Evolutionary conservation across 1,284 basidiomycete genomes (phyloP), one percentile per base, ranked within the genome.

Genomic region (Omphalotus olearius): DNA sequence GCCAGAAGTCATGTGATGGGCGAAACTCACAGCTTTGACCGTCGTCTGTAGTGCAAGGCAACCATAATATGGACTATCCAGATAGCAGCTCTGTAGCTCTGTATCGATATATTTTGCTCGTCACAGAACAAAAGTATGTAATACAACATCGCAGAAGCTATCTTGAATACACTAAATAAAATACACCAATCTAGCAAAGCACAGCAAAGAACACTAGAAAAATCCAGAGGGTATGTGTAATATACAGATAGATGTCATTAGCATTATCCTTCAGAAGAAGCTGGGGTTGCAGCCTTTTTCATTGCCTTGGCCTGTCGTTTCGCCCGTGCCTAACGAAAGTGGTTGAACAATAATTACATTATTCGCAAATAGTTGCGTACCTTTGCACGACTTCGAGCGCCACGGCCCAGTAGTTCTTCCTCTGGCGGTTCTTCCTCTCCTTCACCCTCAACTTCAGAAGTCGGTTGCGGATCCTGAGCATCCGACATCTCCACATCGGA

Each of bases 361-460:
- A 23, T 16, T n/a, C 25, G 5, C 30, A 20, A 40, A 9, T 14
- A 42, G 11, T 16, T 30, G 17, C 4, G 11, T 23, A 45, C 52
- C 65, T 69, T 71, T 14, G 70, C 68, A 20, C 63, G 60, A 28
- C 66, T 67, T 43, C 69, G 62, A 20, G 69, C 69, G 4, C 70
- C 69, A 16, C 69, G 58, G 7, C 67, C 69, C 14, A 69, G 47
- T 47, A 64, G 57, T 57, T 68, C 65, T 56, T 66, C 67, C 14
- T 47, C 58, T 13, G 43, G 59, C 23, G 66, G 60, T 1, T 60
- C 57, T 17, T 59, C 60, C 14, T 57, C 58, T 1, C 23, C 23
- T 23, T 33, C 30, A 13, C 30, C 30, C 9, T 54, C 63, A 33
- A 60, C 63, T 53, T 64, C 66, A 13, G 52, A 28, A 13, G 49